These are phyloP conservation scores for Hemileia vastatrix DNA, from an alignment of 1,284 basidiomycete genomes.

Conservation along the genomic window DNA sequence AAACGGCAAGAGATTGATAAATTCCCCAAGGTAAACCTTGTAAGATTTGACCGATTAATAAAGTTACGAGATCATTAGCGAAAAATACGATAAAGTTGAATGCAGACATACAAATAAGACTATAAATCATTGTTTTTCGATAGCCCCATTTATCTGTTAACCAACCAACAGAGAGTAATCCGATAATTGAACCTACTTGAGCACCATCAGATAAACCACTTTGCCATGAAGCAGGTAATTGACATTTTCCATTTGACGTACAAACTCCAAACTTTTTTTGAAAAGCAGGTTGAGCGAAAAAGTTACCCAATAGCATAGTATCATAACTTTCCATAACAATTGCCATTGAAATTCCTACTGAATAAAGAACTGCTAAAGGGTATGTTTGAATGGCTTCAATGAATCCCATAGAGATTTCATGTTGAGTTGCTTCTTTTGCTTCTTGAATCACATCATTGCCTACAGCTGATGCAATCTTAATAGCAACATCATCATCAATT, in stretches of 20 bases:
- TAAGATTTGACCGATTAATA: constrained; percentile 45
- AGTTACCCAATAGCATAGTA: constrained; percentile 43
- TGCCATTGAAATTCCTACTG: constrained; percentile 29
- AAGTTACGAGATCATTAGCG: constrained; percentile 43
- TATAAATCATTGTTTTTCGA: constrained; percentile 40
- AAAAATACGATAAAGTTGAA: constrained; percentile 46
- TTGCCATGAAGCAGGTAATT: constrained; percentile 49
- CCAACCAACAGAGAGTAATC: constrained; percentile 45
- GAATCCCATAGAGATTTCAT: constrained; percentile 29
- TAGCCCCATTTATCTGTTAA: constrained; percentile 47
- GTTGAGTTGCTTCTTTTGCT: constrained; percentile 29
- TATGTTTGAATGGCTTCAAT: constrained; percentile 27
- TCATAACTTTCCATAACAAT: constrained; percentile 50
- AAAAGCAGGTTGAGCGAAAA: constrained; percentile 46
- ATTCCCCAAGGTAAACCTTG: constrained; percentile 48
- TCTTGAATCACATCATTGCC: constrained; percentile 33
- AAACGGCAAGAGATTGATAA: constrained; percentile 48
- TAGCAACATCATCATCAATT: no score
- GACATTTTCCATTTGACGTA: constrained; percentile 39
- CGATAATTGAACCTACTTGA: constrained; percentile 45
- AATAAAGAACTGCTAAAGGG: constrained; percentile 32
- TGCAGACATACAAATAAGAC: constrained; percentile 38
- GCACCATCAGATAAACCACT: constrained; percentile 46
- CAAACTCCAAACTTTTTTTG: constrained; percentile 38
- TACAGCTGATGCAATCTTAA: no score